phyloP scores from a whole-genome alignment of 2,329 filamentous ascomycete genomes.

The Trichoderma sp. region DNA sequence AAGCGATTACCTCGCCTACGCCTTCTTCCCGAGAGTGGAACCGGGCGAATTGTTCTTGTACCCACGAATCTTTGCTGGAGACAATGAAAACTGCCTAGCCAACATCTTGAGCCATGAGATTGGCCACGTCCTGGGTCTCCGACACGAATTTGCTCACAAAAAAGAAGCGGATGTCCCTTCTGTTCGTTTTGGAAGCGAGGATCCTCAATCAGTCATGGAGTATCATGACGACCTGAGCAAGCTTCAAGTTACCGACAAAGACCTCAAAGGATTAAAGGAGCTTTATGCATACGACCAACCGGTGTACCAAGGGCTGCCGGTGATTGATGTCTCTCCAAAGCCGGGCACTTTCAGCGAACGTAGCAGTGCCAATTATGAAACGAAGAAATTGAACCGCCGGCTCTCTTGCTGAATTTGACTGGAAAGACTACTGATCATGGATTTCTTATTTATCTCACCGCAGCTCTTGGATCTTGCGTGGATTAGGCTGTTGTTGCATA shows the following conservation, averaged over 20 bases:
- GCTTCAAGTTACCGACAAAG: background rate
- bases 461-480: background rate
- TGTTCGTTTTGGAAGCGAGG: background rate
- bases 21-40: background rate
- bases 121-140: background rate
- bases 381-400: background rate
- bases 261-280: background rate
- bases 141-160: background rate
- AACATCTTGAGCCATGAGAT: background rate
- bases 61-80: background rate
- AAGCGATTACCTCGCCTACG: background rate
- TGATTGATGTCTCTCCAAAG: background rate
- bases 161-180: background rate
- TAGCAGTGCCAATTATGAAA: background rate
- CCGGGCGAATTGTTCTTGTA: background rate
- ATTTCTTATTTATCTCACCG: background rate
- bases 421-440: background rate
- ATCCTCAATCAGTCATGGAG: background rate
- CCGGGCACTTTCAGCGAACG: background rate
- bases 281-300: background rate
- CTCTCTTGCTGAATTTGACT: background rate
- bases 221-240: background rate
- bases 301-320: background rate
- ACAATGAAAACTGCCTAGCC: background rate
- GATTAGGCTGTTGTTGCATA: background rate